These are phyloP conservation scores for Ophiocordyceps camponoti-leonardi DNA, from an alignment of 2,329 filamentous ascomycete species.

Conservation along the genomic window DNA sequence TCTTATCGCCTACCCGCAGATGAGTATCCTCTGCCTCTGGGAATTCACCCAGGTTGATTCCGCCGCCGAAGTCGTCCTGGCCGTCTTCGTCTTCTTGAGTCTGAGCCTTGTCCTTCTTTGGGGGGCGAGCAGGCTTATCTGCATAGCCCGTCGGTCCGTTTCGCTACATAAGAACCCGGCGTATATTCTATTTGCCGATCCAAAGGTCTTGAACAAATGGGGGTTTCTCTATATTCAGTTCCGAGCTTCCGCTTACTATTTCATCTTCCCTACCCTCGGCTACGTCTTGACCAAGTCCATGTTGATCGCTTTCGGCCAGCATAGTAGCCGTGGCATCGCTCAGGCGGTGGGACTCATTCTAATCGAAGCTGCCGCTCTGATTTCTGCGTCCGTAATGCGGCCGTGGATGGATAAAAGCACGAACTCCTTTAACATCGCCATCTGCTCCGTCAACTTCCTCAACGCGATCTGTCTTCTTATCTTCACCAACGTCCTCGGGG, in stretches of 20 bases:
- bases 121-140: constrained; percentile 80
- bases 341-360: constrained; percentile 73
- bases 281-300: constrained; percentile 76
- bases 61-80: constrained; percentile 67
- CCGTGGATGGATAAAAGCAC: constrained; percentile 99
- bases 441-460: constrained; percentile 76
- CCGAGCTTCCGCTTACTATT: constrained; percentile 90
- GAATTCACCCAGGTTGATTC: constrained; percentile 81
- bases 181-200: constrained; percentile 92
- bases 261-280: constrained; percentile 61
- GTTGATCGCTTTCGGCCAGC: constrained; percentile 72
- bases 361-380: constrained; percentile 63
- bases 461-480: constrained; percentile 79
- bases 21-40: constrained; percentile 83
- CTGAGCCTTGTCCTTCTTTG: constrained; percentile 63
- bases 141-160: constrained; percentile 75
- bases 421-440: constrained; percentile 90
- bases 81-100: constrained; percentile 74
- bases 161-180: constrained; percentile 89
- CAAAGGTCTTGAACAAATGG: constrained; percentile 87
- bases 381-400: constrained; percentile 61
- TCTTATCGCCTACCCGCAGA: constrained; percentile 81
- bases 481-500: constrained; percentile 73
- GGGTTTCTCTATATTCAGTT: constrained; percentile 96
- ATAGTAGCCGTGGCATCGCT: constrained; percentile 37